Evolutionary conservation across 768 basidiomycete genomes (phyloP).

Genomic region (Pisolithus microcarpus): DNA sequence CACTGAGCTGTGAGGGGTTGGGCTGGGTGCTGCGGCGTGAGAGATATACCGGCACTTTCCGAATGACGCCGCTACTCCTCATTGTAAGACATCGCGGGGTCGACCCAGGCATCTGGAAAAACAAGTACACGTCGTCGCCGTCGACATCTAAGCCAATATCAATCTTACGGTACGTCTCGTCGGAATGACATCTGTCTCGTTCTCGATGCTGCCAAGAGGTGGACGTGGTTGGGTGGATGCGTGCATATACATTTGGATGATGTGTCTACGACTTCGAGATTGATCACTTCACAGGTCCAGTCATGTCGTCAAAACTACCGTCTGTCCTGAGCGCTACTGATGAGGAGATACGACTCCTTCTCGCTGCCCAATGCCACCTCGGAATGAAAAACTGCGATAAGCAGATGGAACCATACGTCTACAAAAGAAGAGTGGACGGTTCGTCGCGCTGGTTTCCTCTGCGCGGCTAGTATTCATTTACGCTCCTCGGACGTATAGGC

Average conservation of each 20-base stretch:
- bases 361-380: constrained; percentile 94
- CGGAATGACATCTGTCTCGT: background rate
- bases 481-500: constrained; percentile 41
- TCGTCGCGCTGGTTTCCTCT: constrained; percentile 24
- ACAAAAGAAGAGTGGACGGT: constrained; percentile 95
- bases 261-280: constrained; percentile 3
- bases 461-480: constrained; percentile 9
- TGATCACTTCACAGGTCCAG: constrained; percentile 29
- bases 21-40: constrained; percentile 6
- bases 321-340: constrained; percentile 90
- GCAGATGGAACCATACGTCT: constrained; percentile 98
- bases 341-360: constrained; percentile 93
- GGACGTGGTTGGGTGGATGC: constrained; percentile 28
- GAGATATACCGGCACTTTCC: constrained; percentile 17
- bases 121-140: constrained; percentile 34
- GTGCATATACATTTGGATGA: constrained; percentile 27
- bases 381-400: constrained; percentile 99
- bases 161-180: constrained; percentile 34
- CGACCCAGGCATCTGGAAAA: constrained; percentile 19
- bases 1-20: no score
- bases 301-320: constrained; percentile 85
- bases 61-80: constrained; percentile 9
- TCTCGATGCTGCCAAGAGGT: background rate
- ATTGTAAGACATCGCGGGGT: constrained; percentile 7
- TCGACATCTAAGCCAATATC: constrained; percentile 35